Conservation (phyloP, 345 rosid species). For the Eucalyptus virginea region DNA sequence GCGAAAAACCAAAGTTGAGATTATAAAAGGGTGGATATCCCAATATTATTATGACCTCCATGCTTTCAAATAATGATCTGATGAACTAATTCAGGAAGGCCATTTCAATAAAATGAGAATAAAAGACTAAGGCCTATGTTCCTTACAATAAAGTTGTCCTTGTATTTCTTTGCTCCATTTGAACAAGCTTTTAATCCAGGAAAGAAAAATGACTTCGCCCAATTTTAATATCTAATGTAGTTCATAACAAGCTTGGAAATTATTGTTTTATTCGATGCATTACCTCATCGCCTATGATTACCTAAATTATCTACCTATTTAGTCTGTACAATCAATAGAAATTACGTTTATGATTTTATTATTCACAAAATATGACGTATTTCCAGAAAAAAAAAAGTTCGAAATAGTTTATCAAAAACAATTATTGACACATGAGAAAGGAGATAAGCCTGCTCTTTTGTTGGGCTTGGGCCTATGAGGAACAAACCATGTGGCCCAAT, state of each 20-base stretch:
- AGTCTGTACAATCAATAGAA: neutral
- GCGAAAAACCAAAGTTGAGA: neutral
- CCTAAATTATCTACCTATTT: neutral
- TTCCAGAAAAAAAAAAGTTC: neutral
- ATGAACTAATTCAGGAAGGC: neutral
- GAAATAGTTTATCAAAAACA: neutral
- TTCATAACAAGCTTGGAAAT: neutral
- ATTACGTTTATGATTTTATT: neutral
- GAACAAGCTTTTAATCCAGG: neutral
- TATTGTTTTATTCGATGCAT: neutral
- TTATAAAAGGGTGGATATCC: neutral
- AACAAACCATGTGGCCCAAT: neutral
- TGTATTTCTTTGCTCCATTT: neutral
- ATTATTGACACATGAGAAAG: neutral
- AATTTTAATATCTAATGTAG: neutral
- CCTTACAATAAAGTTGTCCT: neutral
- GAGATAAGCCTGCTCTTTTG: neutral
- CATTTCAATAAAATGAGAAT: neutral
- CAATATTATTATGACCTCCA: neutral
- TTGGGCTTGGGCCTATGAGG: neutral
- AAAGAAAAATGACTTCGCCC: neutral
- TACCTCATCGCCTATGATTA: neutral
- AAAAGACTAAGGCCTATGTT: neutral
- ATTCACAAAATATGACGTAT: neutral
- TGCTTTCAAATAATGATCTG: neutral